Conservation (phyloP, 306 rosid species). For the Medicago arabica region DNA sequence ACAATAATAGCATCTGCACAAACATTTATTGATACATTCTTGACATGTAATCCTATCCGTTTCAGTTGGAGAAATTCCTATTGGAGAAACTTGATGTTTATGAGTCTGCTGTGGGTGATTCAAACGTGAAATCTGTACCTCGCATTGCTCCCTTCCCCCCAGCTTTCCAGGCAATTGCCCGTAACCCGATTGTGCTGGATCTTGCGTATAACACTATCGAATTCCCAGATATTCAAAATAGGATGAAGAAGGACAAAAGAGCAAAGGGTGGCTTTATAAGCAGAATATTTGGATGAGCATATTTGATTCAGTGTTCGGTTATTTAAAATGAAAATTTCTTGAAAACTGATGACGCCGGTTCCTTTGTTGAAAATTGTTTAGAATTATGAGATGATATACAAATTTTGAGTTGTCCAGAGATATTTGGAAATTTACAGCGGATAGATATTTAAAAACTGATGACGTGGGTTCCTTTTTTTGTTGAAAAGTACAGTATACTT, state of each 20-base stretch:
- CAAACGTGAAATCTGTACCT: conserved; percentile 53
- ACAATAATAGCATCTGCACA: conserved; percentile 15
- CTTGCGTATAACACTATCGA: conserved; percentile 56
- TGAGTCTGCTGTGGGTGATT: conserved; percentile 60
- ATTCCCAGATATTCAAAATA: conserved; percentile 52
- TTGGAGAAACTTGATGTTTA: conserved; percentile 58
- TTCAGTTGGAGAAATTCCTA: conserved; percentile 59
- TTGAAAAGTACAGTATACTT: background rate
- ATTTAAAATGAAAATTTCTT: conserved; percentile 19
- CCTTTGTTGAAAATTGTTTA: conserved; percentile 27
- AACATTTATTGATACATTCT: conserved; percentile 39
- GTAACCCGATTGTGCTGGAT: conserved; percentile 62
- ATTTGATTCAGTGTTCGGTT: conserved; percentile 36
- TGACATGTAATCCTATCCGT: conserved; percentile 32
- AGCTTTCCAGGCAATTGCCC: conserved; percentile 54
- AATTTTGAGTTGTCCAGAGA: conserved; percentile 40
- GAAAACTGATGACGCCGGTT: conserved; percentile 31
- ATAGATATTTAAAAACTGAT: background rate
- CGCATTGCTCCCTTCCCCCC: conserved; percentile 59
- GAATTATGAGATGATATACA: conserved; percentile 39
- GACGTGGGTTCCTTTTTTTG: too few species aligned
- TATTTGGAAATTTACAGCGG: conserved; percentile 31
- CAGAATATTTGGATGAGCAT: conserved; percentile 53
- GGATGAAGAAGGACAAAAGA: conserved; percentile 60
- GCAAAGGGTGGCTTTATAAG: conserved; percentile 55